Base-by-base conservation (phyloP, 371 early-diverging fungal genomes). In the Fennellomyces sp. region DNA sequence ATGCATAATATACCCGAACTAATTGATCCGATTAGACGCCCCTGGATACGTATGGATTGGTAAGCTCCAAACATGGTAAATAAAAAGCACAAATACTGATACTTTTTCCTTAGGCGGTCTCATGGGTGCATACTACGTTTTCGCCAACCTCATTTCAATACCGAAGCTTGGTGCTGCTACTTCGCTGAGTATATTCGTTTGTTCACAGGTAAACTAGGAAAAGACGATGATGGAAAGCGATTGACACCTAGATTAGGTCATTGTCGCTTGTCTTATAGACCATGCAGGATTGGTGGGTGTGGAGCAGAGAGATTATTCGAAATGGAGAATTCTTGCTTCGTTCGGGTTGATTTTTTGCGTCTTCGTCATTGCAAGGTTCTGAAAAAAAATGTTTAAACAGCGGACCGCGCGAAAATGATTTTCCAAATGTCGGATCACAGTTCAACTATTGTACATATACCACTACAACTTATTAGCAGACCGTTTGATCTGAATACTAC, bases 281-380 rank as follows among this genome's bases (percentile, higher is more conserved):
- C 58, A 72, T 47, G 45, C 35, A 19, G 72, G 52, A 4, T 23
- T 68, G 2, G 51, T 68, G 4, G 68, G 72, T 17, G 68, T 68
- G 2, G 52, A 60, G 13, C 66, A 72, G 58, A 64, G 78, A 27
- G 56, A 65, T 7, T 82, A 68, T 38, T 76, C 77, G 27, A 25
- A 73, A 12, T 82, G 82, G 83, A 75, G 83, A 29, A 73, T 77
- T 7, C 38, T 84, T 23, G 83, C 78, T 15, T 79, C 78, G 26
- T 30, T 80, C 38, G 85, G 81, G 8, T 61, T 84, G 27, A 65
- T 82, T 17, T 72, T 70, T 35, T 80, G 78, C 42, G 80, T 82
- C 6, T 76, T 68, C 26, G 65, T 79, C 30, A 80, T 82, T 41
- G 73, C 78, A 1, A 19, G 52, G 21, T 59, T 27, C 29, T 59